Conservation (phyloP, 495 filamentous ascomycete genomes). For the Friedmanniomyces simplex region DNA sequence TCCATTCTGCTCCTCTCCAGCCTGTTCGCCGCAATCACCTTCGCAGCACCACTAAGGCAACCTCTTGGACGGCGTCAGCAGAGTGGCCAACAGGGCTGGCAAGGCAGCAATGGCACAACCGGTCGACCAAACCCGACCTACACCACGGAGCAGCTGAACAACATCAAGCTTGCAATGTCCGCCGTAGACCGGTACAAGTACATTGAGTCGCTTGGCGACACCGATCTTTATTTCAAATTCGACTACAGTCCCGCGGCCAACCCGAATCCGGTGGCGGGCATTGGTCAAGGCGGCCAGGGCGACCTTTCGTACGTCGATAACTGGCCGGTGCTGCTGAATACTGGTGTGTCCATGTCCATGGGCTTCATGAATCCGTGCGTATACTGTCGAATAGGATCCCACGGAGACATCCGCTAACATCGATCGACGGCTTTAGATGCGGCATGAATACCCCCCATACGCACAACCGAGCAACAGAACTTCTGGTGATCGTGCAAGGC, state of each 20-base stretch:
- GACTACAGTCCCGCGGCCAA: neutral
- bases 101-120: neutral
- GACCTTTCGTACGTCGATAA: constrained; percentile 4
- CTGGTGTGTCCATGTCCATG: constrained; percentile 1
- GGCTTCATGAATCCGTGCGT: constrained; percentile 6
- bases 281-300: constrained; percentile 6
- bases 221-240: constrained; percentile 6
- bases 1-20: neutral
- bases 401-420: neutral
- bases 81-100: neutral
- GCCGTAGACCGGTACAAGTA: neutral
- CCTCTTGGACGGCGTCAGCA: neutral
- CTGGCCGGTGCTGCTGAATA: neutral
- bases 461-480: constrained; percentile 40
- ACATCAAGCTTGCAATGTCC: constrained; percentile 4
- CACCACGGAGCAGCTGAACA: constrained; percentile 1
- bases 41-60: neutral
- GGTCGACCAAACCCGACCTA: constrained; percentile 4
- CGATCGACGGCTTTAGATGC: constrained; percentile 9
- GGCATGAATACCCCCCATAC: constrained; percentile 42
- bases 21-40: neutral
- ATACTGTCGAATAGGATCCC: too few species aligned
- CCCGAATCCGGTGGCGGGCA: constrained; percentile 1
- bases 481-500: constrained; percentile 38
- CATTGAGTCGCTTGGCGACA: neutral